phyloP scores from a whole-genome alignment of 495 filamentous ascomycete species.

The Xeromyces bisporus region DNA sequence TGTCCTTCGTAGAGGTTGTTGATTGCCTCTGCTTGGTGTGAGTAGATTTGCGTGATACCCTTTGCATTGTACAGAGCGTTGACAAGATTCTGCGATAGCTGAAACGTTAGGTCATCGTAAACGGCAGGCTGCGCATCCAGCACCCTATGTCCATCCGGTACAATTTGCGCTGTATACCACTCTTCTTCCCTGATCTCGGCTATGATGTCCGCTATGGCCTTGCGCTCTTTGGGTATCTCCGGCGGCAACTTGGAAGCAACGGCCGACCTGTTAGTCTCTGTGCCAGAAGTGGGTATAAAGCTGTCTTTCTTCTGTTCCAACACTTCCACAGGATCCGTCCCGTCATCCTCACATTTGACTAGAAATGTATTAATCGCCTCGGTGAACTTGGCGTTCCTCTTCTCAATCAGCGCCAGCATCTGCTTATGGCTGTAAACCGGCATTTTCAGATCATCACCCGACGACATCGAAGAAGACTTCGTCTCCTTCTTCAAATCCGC shows the following conservation, averaged over 20 bases:
- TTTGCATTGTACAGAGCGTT: constrained; percentile 87
- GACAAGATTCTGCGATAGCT: constrained; percentile 75
- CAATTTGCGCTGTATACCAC: constrained; percentile 87
- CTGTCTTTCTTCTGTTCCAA: constrained; percentile 32
- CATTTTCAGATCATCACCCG: constrained; percentile 76
- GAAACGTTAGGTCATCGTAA: constrained; percentile 72
- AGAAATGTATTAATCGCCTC: constrained; percentile 65
- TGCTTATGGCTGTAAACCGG: constrained; percentile 86
- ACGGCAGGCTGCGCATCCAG: constrained; percentile 75
- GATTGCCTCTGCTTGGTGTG: constrained; percentile 90
- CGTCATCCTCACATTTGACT: constrained; percentile 48
- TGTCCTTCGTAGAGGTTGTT: constrained; percentile 71
- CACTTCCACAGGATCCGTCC: constrained; percentile 47
- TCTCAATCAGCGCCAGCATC: constrained; percentile 80
- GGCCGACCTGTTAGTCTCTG: constrained; percentile 30
- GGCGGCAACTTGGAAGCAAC: constrained; percentile 28
- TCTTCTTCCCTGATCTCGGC: constrained; percentile 62
- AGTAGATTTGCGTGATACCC: constrained; percentile 73
- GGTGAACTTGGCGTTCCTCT: constrained; percentile 70
- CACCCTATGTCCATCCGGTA: constrained; percentile 82
- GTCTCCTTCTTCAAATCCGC: constrained; percentile 77
- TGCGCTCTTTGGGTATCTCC: constrained; percentile 67
- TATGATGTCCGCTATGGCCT: constrained; percentile 70
- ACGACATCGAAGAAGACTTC: constrained; percentile 30
- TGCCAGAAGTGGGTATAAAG: constrained; percentile 35